Evolutionary conservation across 257 asterid species (phyloP).

Genomic region (Solanum medicagineum): DNA sequence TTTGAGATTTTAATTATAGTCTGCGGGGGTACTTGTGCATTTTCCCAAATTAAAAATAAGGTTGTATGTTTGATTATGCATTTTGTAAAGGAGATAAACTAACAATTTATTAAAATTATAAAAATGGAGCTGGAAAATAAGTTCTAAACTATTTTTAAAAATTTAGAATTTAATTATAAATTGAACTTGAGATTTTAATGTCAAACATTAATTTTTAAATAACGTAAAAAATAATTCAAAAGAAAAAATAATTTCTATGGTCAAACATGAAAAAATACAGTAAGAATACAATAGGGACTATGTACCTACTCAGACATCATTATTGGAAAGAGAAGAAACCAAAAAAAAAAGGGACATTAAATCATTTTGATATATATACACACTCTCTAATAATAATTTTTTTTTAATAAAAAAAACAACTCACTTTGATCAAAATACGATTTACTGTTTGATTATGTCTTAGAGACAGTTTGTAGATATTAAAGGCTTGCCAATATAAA

Average conservation of each 20-base stretch:
- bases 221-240: too few species aligned
- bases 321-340: background rate
- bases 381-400: background rate
- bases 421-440: background rate
- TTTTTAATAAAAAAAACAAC: too few species aligned
- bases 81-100: too few species aligned
- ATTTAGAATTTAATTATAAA: too few species aligned
- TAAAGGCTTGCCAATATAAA: background rate
- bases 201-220: too few species aligned
- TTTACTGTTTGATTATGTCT: background rate
- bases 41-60: too few species aligned
- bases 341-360: background rate
- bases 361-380: background rate
- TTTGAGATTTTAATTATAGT: too few species aligned
- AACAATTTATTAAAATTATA: too few species aligned
- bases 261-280: background rate
- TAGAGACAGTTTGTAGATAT: background rate
- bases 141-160: too few species aligned
- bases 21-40: too few species aligned
- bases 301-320: background rate
- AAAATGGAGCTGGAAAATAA: background rate
- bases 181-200: too few species aligned
- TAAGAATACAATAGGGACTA: background rate
- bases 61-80: too few species aligned
- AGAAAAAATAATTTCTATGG: background rate